Conservation (phyloP, 2,329 filamentous ascomycete species). For the Fusarium vanettenii region DNA sequence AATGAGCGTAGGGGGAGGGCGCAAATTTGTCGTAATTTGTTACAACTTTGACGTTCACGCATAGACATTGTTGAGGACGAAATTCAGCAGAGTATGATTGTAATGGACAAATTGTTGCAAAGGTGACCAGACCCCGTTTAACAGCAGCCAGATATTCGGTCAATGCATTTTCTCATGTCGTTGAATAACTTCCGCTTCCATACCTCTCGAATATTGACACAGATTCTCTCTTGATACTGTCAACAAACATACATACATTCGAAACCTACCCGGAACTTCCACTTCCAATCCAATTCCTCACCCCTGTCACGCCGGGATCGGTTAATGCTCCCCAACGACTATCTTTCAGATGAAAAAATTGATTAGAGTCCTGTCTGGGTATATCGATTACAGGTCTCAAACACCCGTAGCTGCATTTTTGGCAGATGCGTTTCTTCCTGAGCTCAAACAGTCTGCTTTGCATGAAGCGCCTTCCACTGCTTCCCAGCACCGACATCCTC, state of each 20-base stretch:
- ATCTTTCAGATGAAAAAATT: neutral
- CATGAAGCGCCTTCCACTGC: conserved; percentile 9
- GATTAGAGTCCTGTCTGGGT: neutral
- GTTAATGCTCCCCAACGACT: neutral
- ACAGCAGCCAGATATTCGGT: too few species aligned
- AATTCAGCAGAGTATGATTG: neutral
- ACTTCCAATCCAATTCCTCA: neutral
- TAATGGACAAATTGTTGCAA: neutral
- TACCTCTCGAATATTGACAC: too few species aligned
- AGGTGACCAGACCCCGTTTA: too few species aligned
- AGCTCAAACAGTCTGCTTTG: neutral
- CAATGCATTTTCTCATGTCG: too few species aligned
- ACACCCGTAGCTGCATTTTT: neutral
- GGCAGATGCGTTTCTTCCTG: neutral
- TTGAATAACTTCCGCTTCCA: too few species aligned
- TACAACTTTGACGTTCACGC: neutral
- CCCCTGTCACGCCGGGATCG: neutral
- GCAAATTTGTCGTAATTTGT: neutral
- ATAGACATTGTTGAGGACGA: neutral
- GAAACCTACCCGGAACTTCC: neutral
- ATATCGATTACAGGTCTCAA: neutral
- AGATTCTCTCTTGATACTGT: neutral
- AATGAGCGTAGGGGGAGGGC: neutral
- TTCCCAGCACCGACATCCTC: conserved; percentile 11
- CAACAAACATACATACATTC: neutral